phyloP scores from a whole-genome alignment of 139 green algal genomes.

The Chlorella vulgaris region DNA sequence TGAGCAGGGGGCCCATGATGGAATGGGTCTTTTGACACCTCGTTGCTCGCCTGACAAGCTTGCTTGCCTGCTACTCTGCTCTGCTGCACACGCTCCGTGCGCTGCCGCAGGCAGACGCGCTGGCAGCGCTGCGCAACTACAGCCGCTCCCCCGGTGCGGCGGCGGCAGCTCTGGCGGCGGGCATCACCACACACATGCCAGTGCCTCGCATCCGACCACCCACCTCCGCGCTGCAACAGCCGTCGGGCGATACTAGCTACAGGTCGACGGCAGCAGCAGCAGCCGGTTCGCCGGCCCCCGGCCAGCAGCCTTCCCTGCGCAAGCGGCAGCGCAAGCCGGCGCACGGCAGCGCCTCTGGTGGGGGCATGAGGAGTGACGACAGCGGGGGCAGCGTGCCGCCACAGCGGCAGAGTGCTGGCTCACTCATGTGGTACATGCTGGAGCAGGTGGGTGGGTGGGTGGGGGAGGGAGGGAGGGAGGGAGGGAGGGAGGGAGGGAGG shows the following conservation, averaged over 20 bases:
- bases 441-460: conserved; percentile 26
- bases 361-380: neutral
- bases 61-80: neutral
- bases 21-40: too few species aligned
- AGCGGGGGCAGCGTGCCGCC: conserved; percentile 23
- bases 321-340: conserved; percentile 23
- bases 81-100: neutral
- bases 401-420: conserved; percentile 6
- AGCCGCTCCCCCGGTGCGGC: conserved; percentile 13
- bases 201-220: neutral
- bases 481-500: too few species aligned
- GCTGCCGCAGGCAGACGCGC: conserved; percentile 12
- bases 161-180: neutral
- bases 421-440: conserved; percentile 30
- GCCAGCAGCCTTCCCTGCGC: conserved; percentile 15
- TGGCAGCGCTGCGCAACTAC: conserved; percentile 24
- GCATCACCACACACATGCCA: neutral
- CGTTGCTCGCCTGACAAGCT: neutral
- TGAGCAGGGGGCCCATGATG: too few species aligned
- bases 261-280: neutral
- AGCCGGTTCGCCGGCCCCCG: neutral
- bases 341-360: neutral
- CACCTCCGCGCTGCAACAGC: neutral
- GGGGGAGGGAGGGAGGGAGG: too few species aligned
- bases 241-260: too few species aligned